Conservation (phyloP, 176 grass and related monocot species). For the Carex parvula region DNA sequence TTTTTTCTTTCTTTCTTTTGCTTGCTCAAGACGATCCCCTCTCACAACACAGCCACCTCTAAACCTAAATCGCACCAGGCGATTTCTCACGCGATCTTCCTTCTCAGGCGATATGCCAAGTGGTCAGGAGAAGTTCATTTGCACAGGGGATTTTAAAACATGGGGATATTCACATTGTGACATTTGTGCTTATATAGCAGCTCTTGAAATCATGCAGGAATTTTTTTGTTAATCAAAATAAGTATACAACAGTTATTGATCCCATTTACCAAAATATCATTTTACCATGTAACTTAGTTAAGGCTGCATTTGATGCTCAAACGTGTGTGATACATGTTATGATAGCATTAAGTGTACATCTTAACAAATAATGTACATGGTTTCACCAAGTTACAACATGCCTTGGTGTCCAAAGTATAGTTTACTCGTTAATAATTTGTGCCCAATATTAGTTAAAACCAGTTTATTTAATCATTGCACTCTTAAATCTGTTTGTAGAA, state of each 20-base stretch:
- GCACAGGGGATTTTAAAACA: conserved; percentile 58
- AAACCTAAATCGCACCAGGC: too few relatives aligned
- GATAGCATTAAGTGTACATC: not conserved
- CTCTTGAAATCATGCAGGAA: conserved; percentile 72
- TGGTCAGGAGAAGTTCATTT: conserved; percentile 66
- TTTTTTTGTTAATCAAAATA: not conserved
- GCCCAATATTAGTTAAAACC: too few relatives aligned
- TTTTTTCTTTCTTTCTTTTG: too few relatives aligned
- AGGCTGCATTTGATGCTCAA: not conserved
- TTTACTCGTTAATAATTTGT: too few relatives aligned
- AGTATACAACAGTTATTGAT: not conserved
- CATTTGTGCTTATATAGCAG: conserved; percentile 45
- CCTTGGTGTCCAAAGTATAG: too few relatives aligned
- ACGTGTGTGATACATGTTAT: not conserved
- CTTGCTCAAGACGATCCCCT: too few relatives aligned
- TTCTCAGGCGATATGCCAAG: conserved; percentile 17
- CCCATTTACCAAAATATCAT: not conserved
- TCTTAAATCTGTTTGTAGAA: too few relatives aligned
- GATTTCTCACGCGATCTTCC: too few relatives aligned
- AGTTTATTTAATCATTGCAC: too few relatives aligned
- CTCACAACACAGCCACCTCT: too few relatives aligned
- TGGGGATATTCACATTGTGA: conserved; percentile 72
- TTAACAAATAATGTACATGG: not conserved
- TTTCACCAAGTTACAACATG: not conserved
- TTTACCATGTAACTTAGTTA: not conserved